A percentile compares a stretch with the other conserved stretches of the same genome.
These are phyloP conservation scores for Aureobasidium musti DNA, from an alignment of 2,329 filamentous ascomycete species.

Conservation along the genomic window DNA sequence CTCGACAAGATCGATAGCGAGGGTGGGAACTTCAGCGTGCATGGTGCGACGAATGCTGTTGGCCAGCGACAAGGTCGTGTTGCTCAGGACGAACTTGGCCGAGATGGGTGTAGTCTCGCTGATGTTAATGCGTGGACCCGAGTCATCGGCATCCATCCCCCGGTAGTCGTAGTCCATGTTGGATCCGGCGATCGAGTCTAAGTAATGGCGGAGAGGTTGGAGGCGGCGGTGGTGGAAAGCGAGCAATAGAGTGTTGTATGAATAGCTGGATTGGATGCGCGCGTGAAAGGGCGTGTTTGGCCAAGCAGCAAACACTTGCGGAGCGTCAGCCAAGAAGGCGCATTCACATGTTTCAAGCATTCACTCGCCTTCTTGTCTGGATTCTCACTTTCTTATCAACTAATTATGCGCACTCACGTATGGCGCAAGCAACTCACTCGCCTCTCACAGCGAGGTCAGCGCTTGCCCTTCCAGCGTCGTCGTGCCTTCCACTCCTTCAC, in stretches of 20 bases:
- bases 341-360: conserved; percentile 12
- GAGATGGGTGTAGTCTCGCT: conserved; percentile 65
- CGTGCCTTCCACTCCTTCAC: conserved; percentile 35
- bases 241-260: not conserved
- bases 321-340: conserved; percentile 22
- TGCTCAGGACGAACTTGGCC: conserved; percentile 88
- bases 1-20: conserved; percentile 93
- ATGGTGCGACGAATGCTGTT: conserved; percentile 91
- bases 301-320: conserved; percentile 12
- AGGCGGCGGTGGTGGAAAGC: not conserved
- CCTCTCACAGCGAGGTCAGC: conserved; percentile 29
- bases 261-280: not conserved
- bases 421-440: conserved; percentile 32
- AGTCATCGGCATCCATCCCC: conserved; percentile 47
- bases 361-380: conserved; percentile 2
- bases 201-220: not conserved
- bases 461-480: conserved; percentile 26
- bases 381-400: not conserved
- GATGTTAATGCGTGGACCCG: conserved; percentile 52
- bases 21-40: conserved; percentile 89
- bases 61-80: conserved; percentile 86
- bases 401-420: conserved; percentile 31
- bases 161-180: conserved; percentile 35
- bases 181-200: not conserved
- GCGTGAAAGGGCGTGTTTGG: conserved; percentile 22